Conservation (phyloP, 2,329 filamentous ascomycete species). For the Stemphylium lycopersici region DNA sequence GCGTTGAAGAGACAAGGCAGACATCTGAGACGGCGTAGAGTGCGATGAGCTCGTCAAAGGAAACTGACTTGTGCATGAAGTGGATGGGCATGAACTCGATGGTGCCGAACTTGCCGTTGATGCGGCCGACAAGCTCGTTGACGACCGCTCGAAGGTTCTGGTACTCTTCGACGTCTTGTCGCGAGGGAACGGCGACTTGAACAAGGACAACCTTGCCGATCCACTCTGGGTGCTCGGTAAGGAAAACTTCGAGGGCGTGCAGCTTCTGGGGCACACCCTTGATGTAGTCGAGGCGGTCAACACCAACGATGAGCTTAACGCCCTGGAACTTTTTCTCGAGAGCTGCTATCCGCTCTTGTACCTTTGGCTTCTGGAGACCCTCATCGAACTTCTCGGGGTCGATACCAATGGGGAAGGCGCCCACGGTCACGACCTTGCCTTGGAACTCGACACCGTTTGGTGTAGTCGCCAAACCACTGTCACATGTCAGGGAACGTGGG, state of each 20-base stretch:
- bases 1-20: conserved; percentile 91
- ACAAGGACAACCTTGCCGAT: conserved; percentile 96
- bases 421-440: conserved; percentile 85
- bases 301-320: conserved; percentile 94
- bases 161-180: conserved; percentile 97
- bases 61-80: conserved; percentile 95
- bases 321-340: conserved; percentile 91
- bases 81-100: conserved; percentile 99
- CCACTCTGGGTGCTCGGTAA: conserved; percentile 97
- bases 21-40: conserved; percentile 92
- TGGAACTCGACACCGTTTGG: conserved; percentile 93
- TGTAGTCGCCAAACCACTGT: conserved; percentile 72
- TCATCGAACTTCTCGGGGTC: conserved; percentile 96
- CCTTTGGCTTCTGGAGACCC: conserved; percentile 81
- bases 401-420: conserved; percentile 96
- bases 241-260: conserved; percentile 93
- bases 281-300: conserved; percentile 97
- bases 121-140: conserved; percentile 94
- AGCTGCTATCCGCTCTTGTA: conserved; percentile 84
- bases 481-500: conserved; percentile 11
- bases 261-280: conserved; percentile 98
- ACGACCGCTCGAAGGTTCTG: conserved; percentile 94
- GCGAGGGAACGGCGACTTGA: conserved; percentile 91
- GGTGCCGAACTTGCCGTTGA: conserved; percentile 96
- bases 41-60: conserved; percentile 91